Conservation (phyloP, 208 protist genomes). For the Trypanosoma mega region DNA sequence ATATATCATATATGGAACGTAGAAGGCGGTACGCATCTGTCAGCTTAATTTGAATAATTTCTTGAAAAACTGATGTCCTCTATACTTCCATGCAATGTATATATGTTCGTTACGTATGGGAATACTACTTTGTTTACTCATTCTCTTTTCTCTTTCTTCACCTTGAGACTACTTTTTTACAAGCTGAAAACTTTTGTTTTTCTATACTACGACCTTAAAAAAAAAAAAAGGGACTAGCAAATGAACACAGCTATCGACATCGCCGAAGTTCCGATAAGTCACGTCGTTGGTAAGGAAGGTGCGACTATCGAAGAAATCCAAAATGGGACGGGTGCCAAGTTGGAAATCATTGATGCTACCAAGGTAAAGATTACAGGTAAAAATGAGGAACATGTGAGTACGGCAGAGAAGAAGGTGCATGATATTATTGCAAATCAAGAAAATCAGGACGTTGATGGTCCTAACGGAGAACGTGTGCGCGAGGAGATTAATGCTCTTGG, state of each 20-base stretch:
- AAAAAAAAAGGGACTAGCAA: too few relatives aligned
- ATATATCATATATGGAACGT: too few relatives aligned
- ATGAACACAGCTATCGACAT: slow-evolving; percentile 33
- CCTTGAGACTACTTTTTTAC: too few relatives aligned
- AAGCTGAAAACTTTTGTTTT: too few relatives aligned
- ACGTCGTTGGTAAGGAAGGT: slow-evolving; percentile 49
- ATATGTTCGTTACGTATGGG: too few relatives aligned
- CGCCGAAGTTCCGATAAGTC: slow-evolving; percentile 39
- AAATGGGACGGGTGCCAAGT: slow-evolving; percentile 38
- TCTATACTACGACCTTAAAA: too few relatives aligned
- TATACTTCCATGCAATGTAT: too few relatives aligned
- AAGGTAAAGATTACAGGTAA: slow-evolving; percentile 52
- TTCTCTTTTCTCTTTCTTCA: too few relatives aligned
- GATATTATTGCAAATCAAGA: slow-evolving; percentile 40
- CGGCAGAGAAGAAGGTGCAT: slow-evolving; percentile 32
- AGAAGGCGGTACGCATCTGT: too few relatives aligned
- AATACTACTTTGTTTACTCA: too few relatives aligned
- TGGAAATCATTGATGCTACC: slow-evolving; percentile 43
- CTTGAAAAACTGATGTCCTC: too few relatives aligned
- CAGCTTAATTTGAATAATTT: too few relatives aligned
- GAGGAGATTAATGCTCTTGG: slow-evolving; percentile 37
- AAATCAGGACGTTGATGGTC: slow-evolving; percentile 58
- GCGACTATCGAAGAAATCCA: slow-evolving; percentile 43
- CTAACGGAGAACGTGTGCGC: slow-evolving; percentile 36
- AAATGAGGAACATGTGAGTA: slow-evolving; percentile 31